phyloP scores from a whole-genome alignment of 495 filamentous ascomycete species.

The Podospora pseudocomata region DNA sequence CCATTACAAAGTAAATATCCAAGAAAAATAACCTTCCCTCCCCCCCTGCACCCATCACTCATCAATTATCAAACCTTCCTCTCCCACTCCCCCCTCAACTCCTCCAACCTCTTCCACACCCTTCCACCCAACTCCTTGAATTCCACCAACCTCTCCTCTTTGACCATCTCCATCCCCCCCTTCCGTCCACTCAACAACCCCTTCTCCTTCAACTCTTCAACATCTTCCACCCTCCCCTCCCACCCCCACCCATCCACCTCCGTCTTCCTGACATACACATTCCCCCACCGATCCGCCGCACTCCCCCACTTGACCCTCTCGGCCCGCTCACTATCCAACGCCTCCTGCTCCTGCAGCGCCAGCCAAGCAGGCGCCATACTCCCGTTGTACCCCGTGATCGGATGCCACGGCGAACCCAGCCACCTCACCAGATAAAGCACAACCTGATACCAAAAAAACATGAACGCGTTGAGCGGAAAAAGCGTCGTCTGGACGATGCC shows the following conservation, averaged over 20 bases:
- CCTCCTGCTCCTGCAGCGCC: constrained; percentile 62
- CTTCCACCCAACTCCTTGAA: constrained; percentile 72
- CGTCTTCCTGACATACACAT: constrained; percentile 59
- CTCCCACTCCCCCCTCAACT: constrained; percentile 76
- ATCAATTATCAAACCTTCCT: constrained; percentile 31
- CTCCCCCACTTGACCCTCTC: constrained; percentile 83
- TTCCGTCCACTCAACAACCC: constrained; percentile 50
- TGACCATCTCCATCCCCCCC: constrained; percentile 55
- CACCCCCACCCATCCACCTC: constrained; percentile 85
- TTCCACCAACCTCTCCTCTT: constrained; percentile 57
- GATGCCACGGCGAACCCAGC: constrained; percentile 86
- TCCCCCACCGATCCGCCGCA: constrained; percentile 55
- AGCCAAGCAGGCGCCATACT: constrained; percentile 75
- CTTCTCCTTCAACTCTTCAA: constrained; percentile 43
- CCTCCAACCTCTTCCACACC: constrained; percentile 84
- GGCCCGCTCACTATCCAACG: constrained; percentile 54
- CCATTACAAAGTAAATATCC: no score
- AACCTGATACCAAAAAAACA: constrained; percentile 54
- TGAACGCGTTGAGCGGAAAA: constrained; percentile 61
- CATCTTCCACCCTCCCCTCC: constrained; percentile 62
- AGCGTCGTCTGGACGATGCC: constrained; percentile 81
- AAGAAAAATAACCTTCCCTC: no score
- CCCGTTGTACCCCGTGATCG: constrained; percentile 68
- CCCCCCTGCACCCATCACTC: background rate
- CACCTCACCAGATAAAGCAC: constrained; percentile 70